Base-by-base conservation (phyloP, 176 grass and related monocot species). In the Miscanthus lutarioriparius region DNA sequence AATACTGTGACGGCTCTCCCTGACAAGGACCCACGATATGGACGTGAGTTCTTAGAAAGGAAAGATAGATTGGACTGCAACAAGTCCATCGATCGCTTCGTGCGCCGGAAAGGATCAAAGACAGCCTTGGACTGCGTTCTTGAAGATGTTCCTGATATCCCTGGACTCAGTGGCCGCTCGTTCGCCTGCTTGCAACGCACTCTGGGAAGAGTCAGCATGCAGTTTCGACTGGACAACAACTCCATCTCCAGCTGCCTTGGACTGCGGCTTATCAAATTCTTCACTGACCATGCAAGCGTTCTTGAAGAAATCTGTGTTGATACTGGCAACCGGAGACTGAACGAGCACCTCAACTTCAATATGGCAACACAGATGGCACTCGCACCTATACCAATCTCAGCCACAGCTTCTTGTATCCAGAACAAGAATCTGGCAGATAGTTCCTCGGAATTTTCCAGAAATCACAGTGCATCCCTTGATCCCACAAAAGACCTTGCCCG, bases 201-300 rank as follows among this genome's bases (percentile, higher is more conserved):
- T 0, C 38, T 74, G 7, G 74, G 19, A 22, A 44, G n/a, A 7
- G 53, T 73, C 0, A 1, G 38, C 10, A 20, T 73, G 17, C 51
- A 73, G 7, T 83, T 83, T n/a, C 10, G 15, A 27, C 8, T 58
- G 1, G 48, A 71, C 14, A 25, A 11, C 15, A 41, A 41, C 40
- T 41, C 9, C 9, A 41, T 10, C 40, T 19, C 35, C 1, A 56
- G 54, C 66, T 71, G 78, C 33, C 35, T 82, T 12, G 79, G 79
- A 15, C 22, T 40, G 14, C 36, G 70, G 4, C 80, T 71, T 1
- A 4, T 82, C 13, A 74, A 83, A 17, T 74, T 83, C 81, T 74
- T 74, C 11, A 26, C 19, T 9, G 10, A 35, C n/a, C 14, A 83
- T 47, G 56, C 70, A 7, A 23, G 16, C 39, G 54, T 47, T 74